Base-by-base conservation (phyloP, 352 stramenopile species). In the Globisporangium perplexum region DNA sequence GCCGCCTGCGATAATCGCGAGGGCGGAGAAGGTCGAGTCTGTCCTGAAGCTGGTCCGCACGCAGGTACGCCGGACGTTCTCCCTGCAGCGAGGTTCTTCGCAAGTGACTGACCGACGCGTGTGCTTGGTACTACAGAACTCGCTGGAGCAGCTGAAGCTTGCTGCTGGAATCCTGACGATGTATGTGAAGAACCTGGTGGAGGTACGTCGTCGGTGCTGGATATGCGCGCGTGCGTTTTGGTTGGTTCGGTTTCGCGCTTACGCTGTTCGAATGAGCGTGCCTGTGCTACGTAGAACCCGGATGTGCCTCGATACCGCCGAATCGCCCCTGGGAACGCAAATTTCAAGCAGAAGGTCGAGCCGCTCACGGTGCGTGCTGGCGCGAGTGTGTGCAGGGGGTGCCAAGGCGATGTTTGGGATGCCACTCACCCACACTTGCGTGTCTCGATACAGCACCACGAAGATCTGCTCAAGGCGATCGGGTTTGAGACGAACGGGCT, bases 321-420 rank as follows among this genome's bases (percentile, higher is more conserved):
- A 41, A 90, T 93, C 52, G 75, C 82, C 3, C 68, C 68, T 24
- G 82, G 77, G 12, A 93, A 93, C 45, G 74, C 74, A 4, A 93
- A 93, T 49, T 93, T 88, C 55, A 93, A 90, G 65, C 77, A 89
- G 47, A 92, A 93, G 56, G 85, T 93, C 44, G 77, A 89, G 55
- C 82, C 79, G 2, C 67, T 93, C 15, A 69, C 87, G 76, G 81
- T 91, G n/a, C n/a, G 39, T 24, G 7, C n/a, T n/a, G n/a, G n/a
- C n/a, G n/a, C n/a, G n/a, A n/a, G n/a, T n/a, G n/a, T n/a, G n/a
- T n/a, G 7, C 14, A 14, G 5, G 17, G 3, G 35, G 4, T 14
- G 14, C 11, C 31, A 11, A 14, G 3, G 31, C 31, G 31, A 36
- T 36, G 31, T 14, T 11, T 3, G 7, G 31, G 4, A 2, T 3